Evolutionary conservation across 2,329 filamentous ascomycete species (phyloP), one percentile per base, ranked within the genome.

Genomic region (Fusarium decemcellulare): DNA sequence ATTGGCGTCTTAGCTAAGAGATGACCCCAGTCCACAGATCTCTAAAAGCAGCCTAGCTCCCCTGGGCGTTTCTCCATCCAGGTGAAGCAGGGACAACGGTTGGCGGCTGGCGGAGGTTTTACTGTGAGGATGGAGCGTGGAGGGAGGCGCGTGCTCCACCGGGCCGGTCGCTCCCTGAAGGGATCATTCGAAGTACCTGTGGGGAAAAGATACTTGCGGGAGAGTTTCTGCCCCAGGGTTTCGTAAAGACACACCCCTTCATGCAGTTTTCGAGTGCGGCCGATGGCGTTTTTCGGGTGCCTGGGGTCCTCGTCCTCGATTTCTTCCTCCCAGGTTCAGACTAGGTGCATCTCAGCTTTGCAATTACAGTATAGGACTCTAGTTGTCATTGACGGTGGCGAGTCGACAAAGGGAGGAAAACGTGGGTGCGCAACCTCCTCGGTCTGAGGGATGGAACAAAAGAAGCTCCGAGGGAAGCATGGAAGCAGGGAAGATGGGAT

Each of bases 201-300:
- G 75, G 76, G 67, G 74, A 74, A 68, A 67, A 73, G 74, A 70
- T 77, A 77, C 74, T 61, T 76, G 23, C 23, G 37, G 44, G 47
- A 18, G 54, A 40, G 52, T 52, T 32, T 63, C 62, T 74, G 63
- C 64, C 71, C 74, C 69, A 68, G 56, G 74, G 65, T 72, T 74
- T 74, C 23, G 67, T 77, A 77, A 47, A 61, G 64, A 57, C 74
- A 76, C 74, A 61, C 75, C 74, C 59, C 52, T 34, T 64, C 44
- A 50, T 58, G 44, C 44, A 16, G 32, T 56, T 37, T 47, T 37
- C 15, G 23, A 18, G 32, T 36, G n/a, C 47, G 53, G 53, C 53
- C 34, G 42, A 60, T 37, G 51, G 58, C 50, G 27, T 46, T 30
- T 48, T 50, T 27, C 8, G 32, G 14, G 12, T 48, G 23, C 50